phyloP scores from a whole-genome alignment of 495 filamentous ascomycete species.

The Monascus purpureus region DNA sequence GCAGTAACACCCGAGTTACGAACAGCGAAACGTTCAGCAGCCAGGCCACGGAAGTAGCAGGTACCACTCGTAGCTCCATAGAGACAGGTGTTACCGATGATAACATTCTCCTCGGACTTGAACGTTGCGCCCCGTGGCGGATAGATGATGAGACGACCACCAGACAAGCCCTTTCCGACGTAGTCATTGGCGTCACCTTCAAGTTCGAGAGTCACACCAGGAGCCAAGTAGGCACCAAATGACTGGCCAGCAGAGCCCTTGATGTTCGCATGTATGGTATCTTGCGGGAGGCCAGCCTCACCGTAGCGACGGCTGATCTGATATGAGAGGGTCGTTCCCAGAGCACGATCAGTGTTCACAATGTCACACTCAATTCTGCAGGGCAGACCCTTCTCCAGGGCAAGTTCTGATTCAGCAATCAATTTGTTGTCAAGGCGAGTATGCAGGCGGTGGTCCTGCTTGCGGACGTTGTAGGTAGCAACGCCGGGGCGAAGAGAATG shows the following conservation, averaged over 20 bases:
- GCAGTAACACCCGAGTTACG: slow-evolving; percentile 96
- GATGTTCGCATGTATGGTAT: slow-evolving; percentile 95
- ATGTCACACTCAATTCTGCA: slow-evolving; percentile 95
- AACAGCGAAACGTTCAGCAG: slow-evolving; percentile 95
- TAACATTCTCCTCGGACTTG: slow-evolving; percentile 95
- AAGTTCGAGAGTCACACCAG: slow-evolving; percentile 89
- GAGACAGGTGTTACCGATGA: slow-evolving; percentile 93
- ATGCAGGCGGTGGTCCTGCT: slow-evolving; percentile 92
- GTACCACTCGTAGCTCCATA: slow-evolving; percentile 91
- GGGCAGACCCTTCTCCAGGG: slow-evolving; percentile 89
- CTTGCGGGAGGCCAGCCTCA: slow-evolving; percentile 78
- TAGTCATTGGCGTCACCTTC: slow-evolving; percentile 98
- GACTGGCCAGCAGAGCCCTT: slow-evolving; percentile 98
- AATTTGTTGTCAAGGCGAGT: slow-evolving; percentile 96
- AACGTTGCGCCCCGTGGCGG: slow-evolving; percentile 86
- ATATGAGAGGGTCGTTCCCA: slow-evolving; percentile 93
- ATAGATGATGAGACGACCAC: slow-evolving; percentile 91
- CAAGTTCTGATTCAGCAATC: slow-evolving; percentile 93
- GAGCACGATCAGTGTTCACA: slow-evolving; percentile 91
- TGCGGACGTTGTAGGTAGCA: slow-evolving; percentile 96
- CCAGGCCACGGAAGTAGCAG: slow-evolving; percentile 95
- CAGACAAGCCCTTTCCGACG: slow-evolving; percentile 93
- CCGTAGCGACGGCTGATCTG: slow-evolving; percentile 90
- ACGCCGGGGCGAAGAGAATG: slow-evolving; percentile 94
- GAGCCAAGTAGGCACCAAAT: slow-evolving; percentile 90